Percentiles rank a stretch among this genome's conserved stretches.
phyloP scores from a whole-genome alignment of 345 rosid genomes.

The Erucastrum elatum region DNA sequence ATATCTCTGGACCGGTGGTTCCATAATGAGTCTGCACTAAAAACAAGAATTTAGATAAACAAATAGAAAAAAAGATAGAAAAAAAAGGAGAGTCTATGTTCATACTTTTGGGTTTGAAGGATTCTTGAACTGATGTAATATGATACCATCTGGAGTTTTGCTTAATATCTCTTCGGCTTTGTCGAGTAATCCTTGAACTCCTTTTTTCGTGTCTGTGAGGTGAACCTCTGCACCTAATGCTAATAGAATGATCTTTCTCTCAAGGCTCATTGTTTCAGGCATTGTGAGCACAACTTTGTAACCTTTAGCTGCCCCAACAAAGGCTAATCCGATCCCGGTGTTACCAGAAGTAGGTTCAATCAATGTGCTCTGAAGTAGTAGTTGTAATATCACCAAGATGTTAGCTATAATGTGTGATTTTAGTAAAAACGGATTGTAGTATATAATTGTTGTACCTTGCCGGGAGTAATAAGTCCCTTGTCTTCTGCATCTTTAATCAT shows the following conservation, averaged over 20 bases:
- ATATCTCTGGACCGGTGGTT: slow-evolving; percentile 74
- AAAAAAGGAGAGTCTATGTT: not conserved
- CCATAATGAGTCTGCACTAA: slow-evolving; percentile 63
- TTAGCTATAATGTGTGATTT: not conserved
- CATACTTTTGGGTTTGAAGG: slow-evolving; percentile 53
- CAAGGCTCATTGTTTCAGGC: slow-evolving; percentile 60
- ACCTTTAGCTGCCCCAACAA: slow-evolving; percentile 63
- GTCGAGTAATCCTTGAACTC: slow-evolving; percentile 42
- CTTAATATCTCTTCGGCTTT: slow-evolving; percentile 57
- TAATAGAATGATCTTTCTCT: slow-evolving; percentile 59
- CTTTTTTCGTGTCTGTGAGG: slow-evolving; percentile 52
- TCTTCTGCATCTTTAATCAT: slow-evolving; percentile 76
- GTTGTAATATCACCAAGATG: not conserved
- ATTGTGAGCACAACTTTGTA: slow-evolving; percentile 59
- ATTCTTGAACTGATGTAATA: slow-evolving; percentile 53
- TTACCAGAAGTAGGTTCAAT: slow-evolving; percentile 71
- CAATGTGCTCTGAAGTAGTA: slow-evolving; percentile 45
- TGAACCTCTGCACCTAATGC: slow-evolving; percentile 76
- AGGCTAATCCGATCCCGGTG: slow-evolving; percentile 78
- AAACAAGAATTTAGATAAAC: not conserved
- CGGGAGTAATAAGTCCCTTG: slow-evolving; percentile 54
- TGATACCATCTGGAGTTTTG: slow-evolving; percentile 58
- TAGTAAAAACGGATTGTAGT: not conserved
- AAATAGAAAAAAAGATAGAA: not conserved
- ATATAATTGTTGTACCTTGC: slow-evolving; percentile 41